phyloP scores from a whole-genome alignment of 768 basidiomycete species.

The Megacollybia marginata region DNA sequence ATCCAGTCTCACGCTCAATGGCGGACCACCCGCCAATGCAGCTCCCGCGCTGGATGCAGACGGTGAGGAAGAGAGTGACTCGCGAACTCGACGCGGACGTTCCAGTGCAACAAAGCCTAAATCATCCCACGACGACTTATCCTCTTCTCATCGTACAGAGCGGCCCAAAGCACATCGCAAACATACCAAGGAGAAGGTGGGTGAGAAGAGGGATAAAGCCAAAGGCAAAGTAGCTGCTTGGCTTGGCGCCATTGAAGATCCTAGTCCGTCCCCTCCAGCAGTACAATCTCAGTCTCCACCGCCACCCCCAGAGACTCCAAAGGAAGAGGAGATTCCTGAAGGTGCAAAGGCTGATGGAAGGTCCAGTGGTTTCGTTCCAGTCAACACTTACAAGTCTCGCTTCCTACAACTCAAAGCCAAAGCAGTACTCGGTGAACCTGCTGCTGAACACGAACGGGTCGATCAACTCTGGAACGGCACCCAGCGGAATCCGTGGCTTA shows the following conservation, averaged over 20 bases:
- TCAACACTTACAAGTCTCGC: slow-evolving; percentile 40
- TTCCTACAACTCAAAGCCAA: background rate
- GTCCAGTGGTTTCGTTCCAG: slow-evolving; percentile 70
- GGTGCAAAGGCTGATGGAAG: slow-evolving; percentile 53
- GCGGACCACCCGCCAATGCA: too few relatives aligned
- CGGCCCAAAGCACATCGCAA: too few relatives aligned
- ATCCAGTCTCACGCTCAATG: slow-evolving; percentile 36
- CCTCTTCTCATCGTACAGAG: too few relatives aligned
- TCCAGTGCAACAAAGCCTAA: too few relatives aligned
- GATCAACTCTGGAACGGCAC: slow-evolving; percentile 2
- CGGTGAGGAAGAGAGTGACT: too few relatives aligned
- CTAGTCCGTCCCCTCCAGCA: slow-evolving; percentile 32
- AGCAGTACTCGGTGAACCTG: background rate
- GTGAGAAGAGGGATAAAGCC: slow-evolving; percentile 27
- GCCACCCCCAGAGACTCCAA: slow-evolving; percentile 3
- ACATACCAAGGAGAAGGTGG: slow-evolving; percentile 3
- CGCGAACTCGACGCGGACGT: too few relatives aligned
- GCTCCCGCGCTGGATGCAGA: too few relatives aligned
- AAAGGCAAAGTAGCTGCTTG: slow-evolving; percentile 75
- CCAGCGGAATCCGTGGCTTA: slow-evolving; percentile 5
- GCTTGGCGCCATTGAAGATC: slow-evolving; percentile 61
- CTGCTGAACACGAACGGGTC: background rate
- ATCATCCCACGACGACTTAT: too few relatives aligned
- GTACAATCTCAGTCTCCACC: slow-evolving; percentile 1
- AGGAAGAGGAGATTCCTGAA: slow-evolving; percentile 4